Evolutionary conservation across 495 filamentous ascomycete species (phyloP).

Genomic region (Xeromyces bisporus): DNA sequence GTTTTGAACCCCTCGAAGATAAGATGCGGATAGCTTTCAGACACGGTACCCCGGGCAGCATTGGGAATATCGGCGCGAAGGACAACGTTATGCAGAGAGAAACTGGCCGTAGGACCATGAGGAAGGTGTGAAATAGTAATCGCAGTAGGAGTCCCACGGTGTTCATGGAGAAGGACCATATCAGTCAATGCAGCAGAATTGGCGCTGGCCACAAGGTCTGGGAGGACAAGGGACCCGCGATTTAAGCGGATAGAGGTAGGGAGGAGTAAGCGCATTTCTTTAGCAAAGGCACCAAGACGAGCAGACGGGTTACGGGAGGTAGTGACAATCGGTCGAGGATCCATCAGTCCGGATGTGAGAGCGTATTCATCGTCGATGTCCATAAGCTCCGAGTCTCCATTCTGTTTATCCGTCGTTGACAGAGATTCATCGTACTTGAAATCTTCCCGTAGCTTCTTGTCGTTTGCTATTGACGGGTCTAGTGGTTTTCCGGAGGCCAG

Average conservation of each 20-base stretch:
- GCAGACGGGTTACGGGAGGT: conserved; percentile 79
- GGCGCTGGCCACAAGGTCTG: conserved; percentile 67
- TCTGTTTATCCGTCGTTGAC: conserved; percentile 41
- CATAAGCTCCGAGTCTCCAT: conserved; percentile 24
- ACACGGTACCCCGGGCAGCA: conserved; percentile 72
- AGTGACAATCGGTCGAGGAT: conserved; percentile 80
- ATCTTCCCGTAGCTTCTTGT: conserved; percentile 68
- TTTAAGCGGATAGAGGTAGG: conserved; percentile 85
- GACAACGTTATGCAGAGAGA: conserved; percentile 87
- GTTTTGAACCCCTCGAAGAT: conserved; percentile 91
- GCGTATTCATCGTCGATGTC: conserved; percentile 95
- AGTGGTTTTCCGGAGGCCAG: conserved; percentile 75
- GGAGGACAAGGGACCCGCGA: conserved; percentile 74
- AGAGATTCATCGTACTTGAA: conserved; percentile 85
- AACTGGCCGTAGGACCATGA: conserved; percentile 81
- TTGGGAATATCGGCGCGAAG: conserved; percentile 87
- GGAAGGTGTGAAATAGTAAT: conserved; percentile 83
- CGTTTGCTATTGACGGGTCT: conserved; percentile 73
- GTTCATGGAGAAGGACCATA: conserved; percentile 79
- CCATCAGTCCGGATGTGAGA: conserved; percentile 65
- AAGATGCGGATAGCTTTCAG: conserved; percentile 84
- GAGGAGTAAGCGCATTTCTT: conserved; percentile 82
- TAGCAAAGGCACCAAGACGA: conserved; percentile 75
- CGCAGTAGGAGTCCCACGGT: conserved; percentile 82
- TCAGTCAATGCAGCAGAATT: conserved; percentile 65